A percentile compares a stretch with the other conserved stretches of the same genome.
phyloP scores from a whole-genome alignment of 2,329 filamentous ascomycete species.

The Onygena corvina region DNA sequence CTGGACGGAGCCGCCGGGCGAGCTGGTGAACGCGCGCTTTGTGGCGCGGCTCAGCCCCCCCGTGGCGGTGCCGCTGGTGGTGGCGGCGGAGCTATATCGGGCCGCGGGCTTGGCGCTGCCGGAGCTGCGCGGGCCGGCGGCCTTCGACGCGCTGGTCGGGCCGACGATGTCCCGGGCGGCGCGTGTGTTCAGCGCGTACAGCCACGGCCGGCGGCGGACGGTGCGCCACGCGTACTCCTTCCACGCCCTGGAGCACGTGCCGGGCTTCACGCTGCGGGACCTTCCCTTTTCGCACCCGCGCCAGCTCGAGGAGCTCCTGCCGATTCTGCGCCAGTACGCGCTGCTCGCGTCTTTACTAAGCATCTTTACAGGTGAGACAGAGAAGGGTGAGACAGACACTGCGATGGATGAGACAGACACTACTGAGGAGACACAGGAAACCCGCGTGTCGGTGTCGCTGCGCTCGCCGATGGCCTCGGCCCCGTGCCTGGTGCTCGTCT shows the following conservation, averaged over 20 bases:
- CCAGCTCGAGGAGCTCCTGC: slow-evolving; percentile 34
- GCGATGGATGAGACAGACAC: slow-evolving; percentile 3
- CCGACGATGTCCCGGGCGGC: not conserved
- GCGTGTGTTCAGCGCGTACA: slow-evolving; percentile 24
- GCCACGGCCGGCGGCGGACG: slow-evolving; percentile 18
- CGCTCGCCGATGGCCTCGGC: slow-evolving; percentile 11
- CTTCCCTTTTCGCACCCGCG: slow-evolving; percentile 36
- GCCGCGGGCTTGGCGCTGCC: slow-evolving; percentile 30
- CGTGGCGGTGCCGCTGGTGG: slow-evolving; percentile 32
- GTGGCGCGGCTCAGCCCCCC: slow-evolving; percentile 33
- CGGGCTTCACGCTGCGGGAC: slow-evolving; percentile 31
- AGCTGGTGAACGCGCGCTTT: slow-evolving; percentile 33
- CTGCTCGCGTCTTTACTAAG: slow-evolving; percentile 30
- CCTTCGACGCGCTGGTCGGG: slow-evolving; percentile 29
- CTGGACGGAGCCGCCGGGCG: slow-evolving; percentile 30
- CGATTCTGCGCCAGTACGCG: slow-evolving; percentile 36
- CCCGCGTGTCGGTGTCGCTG: slow-evolving; percentile 3
- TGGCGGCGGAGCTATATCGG: slow-evolving; percentile 32
- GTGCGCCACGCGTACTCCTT: slow-evolving; percentile 35
- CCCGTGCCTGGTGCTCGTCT: slow-evolving; percentile 14
- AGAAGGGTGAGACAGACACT: slow-evolving; percentile 4
- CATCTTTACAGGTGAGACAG: slow-evolving; percentile 23
- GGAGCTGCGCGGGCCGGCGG: slow-evolving; percentile 30
- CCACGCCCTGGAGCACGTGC: slow-evolving; percentile 31
- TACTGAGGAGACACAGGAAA: slow-evolving; percentile 4